Conservation (phyloP, 257 asterid species). For the Prunella vulgaris region DNA sequence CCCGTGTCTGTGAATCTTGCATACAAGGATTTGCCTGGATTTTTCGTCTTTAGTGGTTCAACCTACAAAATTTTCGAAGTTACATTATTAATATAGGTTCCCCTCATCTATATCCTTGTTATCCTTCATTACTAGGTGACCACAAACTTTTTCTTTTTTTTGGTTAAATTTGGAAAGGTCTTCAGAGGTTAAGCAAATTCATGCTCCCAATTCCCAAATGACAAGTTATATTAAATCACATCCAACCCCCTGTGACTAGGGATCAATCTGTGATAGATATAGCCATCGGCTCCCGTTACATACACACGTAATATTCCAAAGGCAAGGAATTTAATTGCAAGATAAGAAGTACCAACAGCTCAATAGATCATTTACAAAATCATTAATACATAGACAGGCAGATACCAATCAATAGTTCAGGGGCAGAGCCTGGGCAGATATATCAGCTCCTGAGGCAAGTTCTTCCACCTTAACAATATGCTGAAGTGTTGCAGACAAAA, state of each 20-base stretch:
- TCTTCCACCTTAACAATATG: background rate
- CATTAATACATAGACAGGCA: background rate
- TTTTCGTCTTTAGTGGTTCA: constrained; percentile 47
- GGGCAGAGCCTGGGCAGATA: background rate
- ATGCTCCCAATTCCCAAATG: too few species aligned
- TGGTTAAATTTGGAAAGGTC: background rate
- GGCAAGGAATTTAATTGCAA: background rate
- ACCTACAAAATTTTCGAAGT: constrained; percentile 37
- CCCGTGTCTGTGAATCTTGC: constrained; percentile 90
- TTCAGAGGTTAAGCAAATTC: background rate
- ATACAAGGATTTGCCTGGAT: constrained; percentile 60
- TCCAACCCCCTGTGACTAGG: background rate
- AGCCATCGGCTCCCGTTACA: background rate
- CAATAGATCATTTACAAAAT: background rate
- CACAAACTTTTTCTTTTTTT: background rate
- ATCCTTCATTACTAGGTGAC: background rate
- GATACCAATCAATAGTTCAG: background rate
- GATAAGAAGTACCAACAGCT: background rate
- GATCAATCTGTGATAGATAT: background rate
- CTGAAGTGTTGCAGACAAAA: background rate
- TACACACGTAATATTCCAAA: background rate
- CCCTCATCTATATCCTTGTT: background rate
- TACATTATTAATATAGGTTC: background rate
- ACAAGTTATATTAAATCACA: background rate
- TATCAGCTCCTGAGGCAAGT: background rate